Evolutionary conservation across 495 filamentous ascomycete species (phyloP), one percentile per base, ranked within the genome.

Genomic region (Aspergillus carlsbadensis): DNA sequence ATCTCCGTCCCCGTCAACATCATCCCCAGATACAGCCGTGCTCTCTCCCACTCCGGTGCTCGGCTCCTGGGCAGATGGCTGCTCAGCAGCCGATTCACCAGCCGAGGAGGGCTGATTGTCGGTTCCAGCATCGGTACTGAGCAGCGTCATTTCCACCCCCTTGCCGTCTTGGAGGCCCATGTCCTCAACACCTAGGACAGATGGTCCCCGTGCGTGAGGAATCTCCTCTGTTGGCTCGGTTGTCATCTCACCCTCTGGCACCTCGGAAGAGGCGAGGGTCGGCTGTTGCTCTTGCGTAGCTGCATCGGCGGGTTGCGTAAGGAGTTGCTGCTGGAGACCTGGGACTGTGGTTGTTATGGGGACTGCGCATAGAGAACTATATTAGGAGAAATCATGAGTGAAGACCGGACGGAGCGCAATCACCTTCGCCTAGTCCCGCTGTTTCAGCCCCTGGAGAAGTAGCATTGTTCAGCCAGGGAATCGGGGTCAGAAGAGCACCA

Each of bases 401-500:
- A 52, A 35, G 29, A 21, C 10, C 11, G 11, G 29, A 6, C 13
- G 5, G 34, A 47, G 11, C 18, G 33, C 5, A 36, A 36, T 20
- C 36, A 57, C 54, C 57, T 37, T 59, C 58, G 49, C 50, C 59
- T 34, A 68, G 33, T 31, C 49, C 49, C 20, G 50, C 63, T 13
- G 61, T 52, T 7, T 65, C 73, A n/a, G 60, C 66, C 5, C 66
- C 65, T 34, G 65, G 65, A 7, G 73, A 71, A 51, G 69, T 54
- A 51, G 67, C 49, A 63, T 72, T 73, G 15, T 60, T 75, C 7
- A 96, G 73, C 94, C 94, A 98, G 0, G 92, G 89, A 42, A 98
- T 98, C 0, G 93, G 93, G 0, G 94, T 97, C 21, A 98, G 78
- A 34, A 96, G 80, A 0, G 95, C 94, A 10, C 94, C 94, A 36